Percentiles rank a stretch among this genome's conserved stretches.
These are phyloP conservation scores for Tolypocladium album DNA, from an alignment of 2,329 filamentous ascomycete genomes.

Conservation along the genomic window DNA sequence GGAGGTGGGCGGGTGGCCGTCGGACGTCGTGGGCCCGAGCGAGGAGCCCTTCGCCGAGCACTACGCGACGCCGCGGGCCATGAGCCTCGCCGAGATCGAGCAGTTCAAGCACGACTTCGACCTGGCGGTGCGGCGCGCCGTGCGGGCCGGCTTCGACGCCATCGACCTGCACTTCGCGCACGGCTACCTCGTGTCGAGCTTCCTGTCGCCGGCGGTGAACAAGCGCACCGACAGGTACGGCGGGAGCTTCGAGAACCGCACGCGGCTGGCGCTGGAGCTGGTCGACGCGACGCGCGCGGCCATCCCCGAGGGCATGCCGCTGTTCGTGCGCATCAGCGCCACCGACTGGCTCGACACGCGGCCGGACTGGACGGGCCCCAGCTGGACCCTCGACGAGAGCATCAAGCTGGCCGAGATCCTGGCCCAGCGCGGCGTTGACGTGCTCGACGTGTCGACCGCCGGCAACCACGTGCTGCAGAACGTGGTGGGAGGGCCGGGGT, in stretches of 20 bases:
- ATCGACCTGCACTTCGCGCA: slow-evolving; percentile 70
- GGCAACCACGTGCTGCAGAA: slow-evolving; percentile 52
- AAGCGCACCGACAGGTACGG: slow-evolving; percentile 57
- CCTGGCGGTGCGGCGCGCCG: slow-evolving; percentile 39
- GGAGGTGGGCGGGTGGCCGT: slow-evolving; percentile 40
- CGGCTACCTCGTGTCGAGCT: slow-evolving; percentile 63
- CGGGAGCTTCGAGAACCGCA: slow-evolving; percentile 62
- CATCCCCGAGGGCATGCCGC: slow-evolving; percentile 57
- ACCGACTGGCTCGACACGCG: slow-evolving; percentile 64
- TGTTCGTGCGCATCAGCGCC: slow-evolving; percentile 64
- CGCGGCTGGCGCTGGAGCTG: slow-evolving; percentile 56
- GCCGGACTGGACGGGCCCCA: slow-evolving; percentile 39
- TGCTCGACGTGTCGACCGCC: slow-evolving; percentile 62
- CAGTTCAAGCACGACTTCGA: slow-evolving; percentile 51
- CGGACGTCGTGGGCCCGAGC: slow-evolving; percentile 36
- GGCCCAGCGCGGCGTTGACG: slow-evolving; percentile 57
- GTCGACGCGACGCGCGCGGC: slow-evolving; percentile 49
- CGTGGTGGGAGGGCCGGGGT: slow-evolving; percentile 48
- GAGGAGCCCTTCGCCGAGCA: slow-evolving; percentile 43
- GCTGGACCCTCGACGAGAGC: slow-evolving; percentile 58
- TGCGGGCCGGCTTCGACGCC: slow-evolving; percentile 57
- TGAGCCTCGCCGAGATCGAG: slow-evolving; percentile 57
- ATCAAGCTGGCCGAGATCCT: slow-evolving; percentile 52
- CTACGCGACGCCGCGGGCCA: slow-evolving; percentile 49
- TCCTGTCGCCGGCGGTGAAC: slow-evolving; percentile 62